Evolutionary conservation across 2,329 filamentous ascomycete species (phyloP), one percentile per base, ranked within the genome.

Genomic region (Ophiocordyceps australis): DNA sequence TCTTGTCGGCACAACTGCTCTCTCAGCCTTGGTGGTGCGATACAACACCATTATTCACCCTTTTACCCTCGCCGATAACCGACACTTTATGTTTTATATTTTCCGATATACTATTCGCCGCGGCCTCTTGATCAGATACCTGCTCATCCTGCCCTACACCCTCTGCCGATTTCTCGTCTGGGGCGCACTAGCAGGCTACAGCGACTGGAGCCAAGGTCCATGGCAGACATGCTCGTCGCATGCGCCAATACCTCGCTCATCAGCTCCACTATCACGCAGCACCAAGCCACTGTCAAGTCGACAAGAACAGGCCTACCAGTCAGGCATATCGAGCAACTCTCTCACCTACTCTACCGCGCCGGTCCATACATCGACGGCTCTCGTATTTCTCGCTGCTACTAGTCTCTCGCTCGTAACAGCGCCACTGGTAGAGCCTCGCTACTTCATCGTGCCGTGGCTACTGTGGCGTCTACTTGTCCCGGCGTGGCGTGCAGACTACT

Each of bases 31-130:
- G 9, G 46, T 71, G 13, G 71, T 94, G 14, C 66, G 69, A 33
- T 76, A 67, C 60, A 95, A 94, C 59, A 98, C 89, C 18, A 76
- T 93, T 34, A 68, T 95, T 22, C 89, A 98, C 43, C 86, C 89
- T 0, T 98, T 95, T 46, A 93, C 85, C 0, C 65, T 95, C 1
- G 89, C 89, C 18, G 89, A 98, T 49, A 98, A 98, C 49, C 65
- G 89, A 3, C 89, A 98, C 48, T 98, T 93, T 55, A 76, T 92
- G 47, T 98, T 98, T 50, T 98, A 98, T 53, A 59, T 92, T 32
- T 98, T 98, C 57, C 74, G 83, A 2, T 71, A 83, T 40, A 74
- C 77, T 5, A 74, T 95, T 20, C 65, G 77, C 3, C 62, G 62
- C 5, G 66, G 79, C 22, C 55, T 59, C 2, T 50, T 57, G 12